Base-by-base conservation (phyloP, 1,139 yeast genomes). In the Candida albicans region DNA sequence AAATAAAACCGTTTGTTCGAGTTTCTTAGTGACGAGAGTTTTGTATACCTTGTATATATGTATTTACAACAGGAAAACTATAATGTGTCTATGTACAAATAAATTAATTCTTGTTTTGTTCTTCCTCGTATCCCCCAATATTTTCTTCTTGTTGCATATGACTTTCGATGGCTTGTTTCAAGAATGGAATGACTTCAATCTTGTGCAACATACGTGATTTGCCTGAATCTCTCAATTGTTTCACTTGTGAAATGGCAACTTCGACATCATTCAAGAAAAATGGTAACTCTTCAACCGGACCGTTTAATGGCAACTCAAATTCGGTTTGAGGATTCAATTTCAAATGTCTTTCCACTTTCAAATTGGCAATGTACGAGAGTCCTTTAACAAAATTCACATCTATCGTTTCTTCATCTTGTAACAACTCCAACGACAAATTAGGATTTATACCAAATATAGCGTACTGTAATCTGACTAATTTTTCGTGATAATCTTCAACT, bases 391-490 rank as follows among this genome's bases (percentile, higher is more conserved):
- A 84, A 40, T 62, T 63, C 30, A 57, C 67, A 48, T 73, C 71
- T 44, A 82, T 75, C 53, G 83, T 86, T n/a, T 82, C 79, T 4
- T 57, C 57, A 45, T 65, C 52, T 41, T 68, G 58, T 13, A 49
- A 41, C 32, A 46, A 40, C 44, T 64, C 65, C 52, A 81, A 82
- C 35, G 64, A 59, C 32, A 75, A 62, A 35, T 66, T 70, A 1
- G 82, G 78, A 46, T 70, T 77, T 45, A 89, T 85, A 18, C 96
- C 96, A 59, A 82, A 90, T 31, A 89, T 66, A 0, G 96, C 91
- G 56, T 76, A 81, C 62, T 87, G 95, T 56, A 89, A 76, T 59
- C 97, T 80, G 48, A 82, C 81, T 46, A 90, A 72, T 58, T 82
- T 82, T 46, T 82, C 89, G 58, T 82, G 83, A 64, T 78, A 76